Evolutionary conservation across 495 filamentous ascomycete genomes (phyloP), one percentile per base, ranked within the genome.

Genomic region (Penicillium chermesinum): DNA sequence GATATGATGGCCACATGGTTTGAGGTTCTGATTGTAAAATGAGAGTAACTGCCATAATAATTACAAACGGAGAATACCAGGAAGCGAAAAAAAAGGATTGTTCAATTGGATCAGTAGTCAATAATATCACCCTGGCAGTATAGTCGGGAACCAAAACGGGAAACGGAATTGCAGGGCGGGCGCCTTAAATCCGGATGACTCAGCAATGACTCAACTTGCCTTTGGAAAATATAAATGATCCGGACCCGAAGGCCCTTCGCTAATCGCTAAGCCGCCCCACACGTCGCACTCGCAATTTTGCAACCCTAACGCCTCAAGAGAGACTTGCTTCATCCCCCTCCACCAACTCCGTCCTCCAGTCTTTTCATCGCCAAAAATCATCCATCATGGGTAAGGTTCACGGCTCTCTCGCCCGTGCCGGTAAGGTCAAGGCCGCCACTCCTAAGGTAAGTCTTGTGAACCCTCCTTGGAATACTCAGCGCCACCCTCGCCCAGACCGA

Each of bases 391-490:
- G 60, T 63, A 63, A 63, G 60, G 60, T 63, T 63, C 60, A 63
- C 60, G 60, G 60, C 37, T 63, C 60, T 63, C 87, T 96, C 74
- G 91, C 91, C 70, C 91, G 91, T 86, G 91, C 91, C 65, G 93
- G 91, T 80, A 93, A 93, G 78, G 88, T 93, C 76, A 89, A 89
- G 82, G 85, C 86, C 69, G 87, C 89, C 67, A 91, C 88, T 63
- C 88, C 88, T 63, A 91, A 93, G 84, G 86, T 88, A 79, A 68
- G 75, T 58, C 20, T 41, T 32, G 46, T 48, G 46, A 47, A 21
- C 50, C 27, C 35, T 38, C 38, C 32, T 40, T 16, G 41, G 15
- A 49, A 49, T 27, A 36, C 46, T 38, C 34, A 50, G 36, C 55
- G 53, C 49, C 50, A 46, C 54, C 41, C 19, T 39, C 34, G 39